These are phyloP conservation scores for Panaeolus papilionaceus DNA, from an alignment of 768 basidiomycete species.

Conservation along the genomic window DNA sequence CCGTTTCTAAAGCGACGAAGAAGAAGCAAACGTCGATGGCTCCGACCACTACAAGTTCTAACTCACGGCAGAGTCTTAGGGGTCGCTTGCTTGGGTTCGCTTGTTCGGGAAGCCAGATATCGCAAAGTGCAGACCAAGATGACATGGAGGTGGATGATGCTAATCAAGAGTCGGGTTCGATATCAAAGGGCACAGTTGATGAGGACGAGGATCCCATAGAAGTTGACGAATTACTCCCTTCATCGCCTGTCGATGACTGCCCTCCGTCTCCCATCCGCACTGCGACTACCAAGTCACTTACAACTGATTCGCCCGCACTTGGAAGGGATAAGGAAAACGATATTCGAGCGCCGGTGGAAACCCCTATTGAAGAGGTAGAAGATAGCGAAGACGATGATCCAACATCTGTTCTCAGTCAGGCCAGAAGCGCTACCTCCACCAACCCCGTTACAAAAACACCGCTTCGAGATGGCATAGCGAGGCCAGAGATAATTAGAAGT, in stretches of 20 bases:
- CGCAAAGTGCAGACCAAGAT: constrained; percentile 26
- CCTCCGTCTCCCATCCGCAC: not conserved
- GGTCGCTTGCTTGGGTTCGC: constrained; percentile 60
- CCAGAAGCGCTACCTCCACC: constrained; percentile 21
- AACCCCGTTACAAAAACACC: constrained; percentile 22
- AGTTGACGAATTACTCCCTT: not conserved
- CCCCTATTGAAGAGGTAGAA: constrained; percentile 15
- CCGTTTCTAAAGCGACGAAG: not conserved
- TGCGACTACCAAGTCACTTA: not conserved
- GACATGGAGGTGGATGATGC: constrained; percentile 21
- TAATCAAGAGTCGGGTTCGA: not conserved
- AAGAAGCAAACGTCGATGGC: not conserved
- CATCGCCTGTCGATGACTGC: not conserved
- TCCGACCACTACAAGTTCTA: not conserved
- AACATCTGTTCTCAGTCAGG: constrained; percentile 28
- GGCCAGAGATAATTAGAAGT: constrained; percentile 50
- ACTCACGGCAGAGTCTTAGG: not conserved
- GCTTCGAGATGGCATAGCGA: constrained; percentile 20
- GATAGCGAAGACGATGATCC: constrained; percentile 30
- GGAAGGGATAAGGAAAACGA: not conserved
- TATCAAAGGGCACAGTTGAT: not conserved
- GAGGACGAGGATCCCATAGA: not conserved
- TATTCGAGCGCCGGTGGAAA: not conserved
- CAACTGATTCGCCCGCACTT: not conserved
- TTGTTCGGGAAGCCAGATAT: constrained; percentile 48